phyloP scores from a whole-genome alignment of 2,329 filamentous ascomycete genomes.

The Calonectria hawksworthii region DNA sequence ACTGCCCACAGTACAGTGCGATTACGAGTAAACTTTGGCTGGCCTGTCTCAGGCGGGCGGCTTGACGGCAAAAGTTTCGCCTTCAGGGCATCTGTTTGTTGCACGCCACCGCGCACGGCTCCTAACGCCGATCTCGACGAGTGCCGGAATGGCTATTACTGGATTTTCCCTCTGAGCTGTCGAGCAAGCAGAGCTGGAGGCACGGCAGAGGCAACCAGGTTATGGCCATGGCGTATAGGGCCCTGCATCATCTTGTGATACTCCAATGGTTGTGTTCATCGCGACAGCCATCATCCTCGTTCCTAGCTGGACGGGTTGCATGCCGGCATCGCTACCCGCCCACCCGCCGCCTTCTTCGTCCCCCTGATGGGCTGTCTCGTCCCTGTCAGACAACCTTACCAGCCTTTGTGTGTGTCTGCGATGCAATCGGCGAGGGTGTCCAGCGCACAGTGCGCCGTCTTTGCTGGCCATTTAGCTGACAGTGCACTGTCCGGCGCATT shows the following conservation, averaged over 20 bases:
- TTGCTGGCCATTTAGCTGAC: slow-evolving; percentile 17
- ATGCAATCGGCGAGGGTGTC: not conserved
- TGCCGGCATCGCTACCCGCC: slow-evolving; percentile 14
- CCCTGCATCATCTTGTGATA: slow-evolving; percentile 20
- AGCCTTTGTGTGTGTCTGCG: not conserved
- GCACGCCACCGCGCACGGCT: slow-evolving; percentile 10
- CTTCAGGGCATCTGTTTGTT: slow-evolving; percentile 6
- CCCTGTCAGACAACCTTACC: slow-evolving; percentile 23
- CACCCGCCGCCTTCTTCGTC: slow-evolving; percentile 11
- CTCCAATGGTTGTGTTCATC: slow-evolving; percentile 11
- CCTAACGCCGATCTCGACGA: not conserved
- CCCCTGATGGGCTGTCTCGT: slow-evolving; percentile 9
- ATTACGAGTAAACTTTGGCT: not conserved
- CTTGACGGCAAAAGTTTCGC: slow-evolving; percentile 2
- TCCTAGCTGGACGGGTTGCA: slow-evolving; percentile 19
- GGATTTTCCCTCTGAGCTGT: not conserved
- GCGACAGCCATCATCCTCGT: slow-evolving; percentile 19
- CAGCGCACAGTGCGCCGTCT: slow-evolving; percentile 26
- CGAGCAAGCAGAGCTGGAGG: not conserved
- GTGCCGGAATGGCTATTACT: not conserved
- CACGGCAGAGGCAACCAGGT: not conserved
- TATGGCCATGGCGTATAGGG: slow-evolving; percentile 13
- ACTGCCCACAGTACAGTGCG: slow-evolving; percentile 6
- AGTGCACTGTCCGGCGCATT: slow-evolving; percentile 25
- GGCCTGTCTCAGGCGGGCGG: slow-evolving; percentile 1